Base-by-base conservation (phyloP, 179 eudicot genomes). In the Gypsophila paniculata region DNA sequence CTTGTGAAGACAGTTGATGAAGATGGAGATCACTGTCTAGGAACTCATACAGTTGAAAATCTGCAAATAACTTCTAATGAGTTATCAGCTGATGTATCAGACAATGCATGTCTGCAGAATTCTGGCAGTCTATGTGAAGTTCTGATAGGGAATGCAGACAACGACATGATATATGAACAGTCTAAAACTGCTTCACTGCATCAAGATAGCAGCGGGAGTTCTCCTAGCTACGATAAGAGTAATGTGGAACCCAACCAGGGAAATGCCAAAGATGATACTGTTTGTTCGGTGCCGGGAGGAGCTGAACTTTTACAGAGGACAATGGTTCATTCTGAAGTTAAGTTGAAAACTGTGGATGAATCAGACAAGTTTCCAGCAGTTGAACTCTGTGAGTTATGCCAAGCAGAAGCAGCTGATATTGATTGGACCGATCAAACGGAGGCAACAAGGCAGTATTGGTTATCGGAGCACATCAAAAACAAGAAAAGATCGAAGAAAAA, bases 61-160 rank as follows among this genome's bases (percentile, higher is more conserved):
- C 42, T 62, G 42, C 25, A 74, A 46, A 23, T 65, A 12, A 52
- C 44, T 61, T 61, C 77, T 17, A 51, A 65, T 57, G 44, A 81
- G 29, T 65, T 71, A 58, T 77, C 73, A 55, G 78, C 81, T 65
- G 77, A 71, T 70, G 75, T 73, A 53, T 77, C 85, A 69, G 85
- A 76, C 65, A 72, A 69, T 36, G 74, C 75, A 52, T 74, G 79
- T 49, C 51, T 80, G 54, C 87, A 82, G 52, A 74, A 75, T 44
- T 76, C 77, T 65, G 78, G 69, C 78, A 51, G 69, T 78, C 71
- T 82, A 29, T 83, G 74, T 79, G 88, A 79, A 26, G 85, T 77
- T 82, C 89, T 85, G 44, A 64, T 85, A 29, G 74, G 80, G 52
- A 72, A 75, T 38, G 86, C 73, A 76, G 72, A 80, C 70, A 65